These are phyloP conservation scores for Melanogaster broomeanus DNA, from an alignment of 768 basidiomycete species.

Conservation along the genomic window DNA sequence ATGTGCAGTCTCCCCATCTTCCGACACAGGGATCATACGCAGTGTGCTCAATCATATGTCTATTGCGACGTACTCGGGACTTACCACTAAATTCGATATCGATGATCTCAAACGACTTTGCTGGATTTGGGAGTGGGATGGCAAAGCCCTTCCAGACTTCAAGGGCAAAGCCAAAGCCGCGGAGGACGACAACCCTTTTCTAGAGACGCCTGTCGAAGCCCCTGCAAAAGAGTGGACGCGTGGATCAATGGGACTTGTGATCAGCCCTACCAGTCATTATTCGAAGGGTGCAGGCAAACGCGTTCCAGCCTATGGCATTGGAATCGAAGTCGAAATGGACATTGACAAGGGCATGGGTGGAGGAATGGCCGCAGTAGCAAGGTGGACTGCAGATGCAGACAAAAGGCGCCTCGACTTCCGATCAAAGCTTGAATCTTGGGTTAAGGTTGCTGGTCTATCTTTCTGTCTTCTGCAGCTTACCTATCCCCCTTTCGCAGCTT, in stretches of 20 bases:
- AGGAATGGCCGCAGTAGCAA: constrained; percentile 88
- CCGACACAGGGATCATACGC: constrained; percentile 73
- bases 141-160: constrained; percentile 38
- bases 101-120: constrained; percentile 76
- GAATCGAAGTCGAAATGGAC: constrained; percentile 86
- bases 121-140: constrained; percentile 92
- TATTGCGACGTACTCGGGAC: constrained; percentile 64
- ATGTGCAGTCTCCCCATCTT: constrained; percentile 73
- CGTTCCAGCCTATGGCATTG: constrained; percentile 79
- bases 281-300: constrained; percentile 66
- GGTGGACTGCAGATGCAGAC: constrained; percentile 78
- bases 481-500: constrained; percentile 43
- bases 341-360: constrained; percentile 77
- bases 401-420: constrained; percentile 58
- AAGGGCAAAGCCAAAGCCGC: constrained; percentile 17
- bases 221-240: constrained; percentile 71
- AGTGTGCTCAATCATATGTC: constrained; percentile 82
- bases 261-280: constrained; percentile 73
- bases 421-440: constrained; percentile 65
- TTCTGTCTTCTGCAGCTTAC: constrained; percentile 5
- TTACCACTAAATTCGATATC: constrained; percentile 62
- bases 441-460: constrained; percentile 42
- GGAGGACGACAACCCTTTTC: constrained; percentile 75
- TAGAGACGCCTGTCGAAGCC: constrained; percentile 41
- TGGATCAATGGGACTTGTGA: constrained; percentile 76